Evolutionary conservation across 352 stramenopile genomes (phyloP).

Genomic region (Pythium dissotocum): DNA sequence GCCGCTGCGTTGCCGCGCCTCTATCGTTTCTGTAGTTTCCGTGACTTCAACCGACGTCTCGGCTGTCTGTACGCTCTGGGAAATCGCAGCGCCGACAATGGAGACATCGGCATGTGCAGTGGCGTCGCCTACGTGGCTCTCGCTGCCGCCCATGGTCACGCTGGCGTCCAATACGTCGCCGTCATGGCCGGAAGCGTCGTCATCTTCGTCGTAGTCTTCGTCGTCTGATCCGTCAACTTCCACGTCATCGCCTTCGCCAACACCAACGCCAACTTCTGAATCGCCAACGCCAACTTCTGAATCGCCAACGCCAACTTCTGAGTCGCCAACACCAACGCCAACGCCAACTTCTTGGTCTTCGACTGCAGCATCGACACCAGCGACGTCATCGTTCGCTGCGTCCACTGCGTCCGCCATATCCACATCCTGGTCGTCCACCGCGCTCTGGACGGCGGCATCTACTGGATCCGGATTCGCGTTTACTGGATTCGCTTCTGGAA

Average conservation of each 20-base stretch:
- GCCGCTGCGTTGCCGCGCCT: background rate
- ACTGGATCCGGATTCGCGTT: background rate
- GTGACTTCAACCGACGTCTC: background rate
- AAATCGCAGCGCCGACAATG: background rate
- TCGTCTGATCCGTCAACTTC: background rate
- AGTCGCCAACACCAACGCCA: constrained; percentile 3
- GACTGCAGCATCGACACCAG: constrained; percentile 7
- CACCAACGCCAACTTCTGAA: background rate
- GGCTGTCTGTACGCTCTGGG: background rate
- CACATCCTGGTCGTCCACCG: constrained; percentile 1
- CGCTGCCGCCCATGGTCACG: background rate
- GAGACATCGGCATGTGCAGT: background rate
- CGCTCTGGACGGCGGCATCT: background rate
- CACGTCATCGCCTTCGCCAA: background rate
- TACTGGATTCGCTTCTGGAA: background rate
- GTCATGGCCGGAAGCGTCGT: background rate
- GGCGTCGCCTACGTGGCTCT: background rate
- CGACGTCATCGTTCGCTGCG: constrained; percentile 8
- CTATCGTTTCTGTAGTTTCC: background rate
- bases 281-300: background rate
- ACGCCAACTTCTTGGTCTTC: background rate
- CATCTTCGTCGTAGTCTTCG: constrained; percentile 3
- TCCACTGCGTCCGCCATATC: constrained; percentile 9
- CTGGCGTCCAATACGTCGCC: background rate
- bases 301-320: background rate